Base-by-base conservation (phyloP, 2,329 filamentous ascomycete species). In the Penicillium sp. region DNA sequence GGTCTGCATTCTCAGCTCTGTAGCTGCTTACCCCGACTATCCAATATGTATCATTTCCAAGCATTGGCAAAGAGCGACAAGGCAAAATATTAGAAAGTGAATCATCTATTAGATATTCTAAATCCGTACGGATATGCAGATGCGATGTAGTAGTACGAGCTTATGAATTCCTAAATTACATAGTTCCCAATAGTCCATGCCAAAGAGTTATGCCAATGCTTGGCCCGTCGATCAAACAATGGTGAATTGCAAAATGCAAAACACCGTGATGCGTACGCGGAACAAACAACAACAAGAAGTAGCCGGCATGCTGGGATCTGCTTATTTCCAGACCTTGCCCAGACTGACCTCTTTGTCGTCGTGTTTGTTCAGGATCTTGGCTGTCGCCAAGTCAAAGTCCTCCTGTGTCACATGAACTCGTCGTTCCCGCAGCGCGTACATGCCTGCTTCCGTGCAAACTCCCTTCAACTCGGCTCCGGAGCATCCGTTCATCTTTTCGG, bases 401-500 rank as follows among this genome's bases (percentile, higher is more conserved):
- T 99, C 94, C 74, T 99, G 94, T 38, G 94, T 99, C 64, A 99
- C 94, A 74, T 99, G 94, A 58, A 99, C 93, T 77, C 94, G 87
- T 71, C 94, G 83, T 79, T 99, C 94, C 65, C 94, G 87, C 62
- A 99, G 81, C 14, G 94, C 94, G 71, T 94, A 99, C 94, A 99
- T 99, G 67, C 94, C 94, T 2, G 94, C 91, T 76, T 99, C 94
- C 47, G 94, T 99, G 74, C 94, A 99, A 48, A 99, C 94, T 79
- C 94, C 94, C 85, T 99, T 99, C 66, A 99, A 78, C 77, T 99
- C 94, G 55, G 94, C 94, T 60, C 94, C 94, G 3, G 92, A 97
- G 77, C 94, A 99, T 52, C 94, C 94, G 69, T 97, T 97, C 94
- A 99, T 99, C 84, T 97, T 97, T 81, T 99, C 94, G 28, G 94